A percentile compares a stretch with the other conserved stretches of the same genome.
phyloP scores from a whole-genome alignment of 2,329 filamentous ascomycete genomes.

The Monosporascus sp. region DNA sequence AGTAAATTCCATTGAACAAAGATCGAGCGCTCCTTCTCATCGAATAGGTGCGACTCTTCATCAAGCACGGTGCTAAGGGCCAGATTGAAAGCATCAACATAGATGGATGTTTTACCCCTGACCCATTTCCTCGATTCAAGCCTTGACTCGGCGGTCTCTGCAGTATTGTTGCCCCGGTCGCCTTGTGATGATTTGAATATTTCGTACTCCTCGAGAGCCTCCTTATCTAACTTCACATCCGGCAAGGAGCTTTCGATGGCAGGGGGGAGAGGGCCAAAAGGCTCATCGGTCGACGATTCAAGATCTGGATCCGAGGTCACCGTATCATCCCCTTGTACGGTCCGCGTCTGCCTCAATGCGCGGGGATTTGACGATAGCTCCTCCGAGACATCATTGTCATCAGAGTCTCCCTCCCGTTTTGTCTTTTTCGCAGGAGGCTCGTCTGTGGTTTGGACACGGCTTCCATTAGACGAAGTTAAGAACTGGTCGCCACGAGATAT shows the following conservation, averaged over 20 bases:
- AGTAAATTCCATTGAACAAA: slow-evolving; percentile 72
- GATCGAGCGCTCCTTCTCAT: slow-evolving; percentile 68
- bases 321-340: slow-evolving; percentile 9
- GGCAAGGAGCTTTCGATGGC: slow-evolving; percentile 70
- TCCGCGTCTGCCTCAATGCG: slow-evolving; percentile 10
- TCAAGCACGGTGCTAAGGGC: slow-evolving; percentile 84
- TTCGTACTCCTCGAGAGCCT: slow-evolving; percentile 78
- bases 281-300: slow-evolving; percentile 25
- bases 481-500: slow-evolving; percentile 6
- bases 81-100: slow-evolving; percentile 95
- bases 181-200: slow-evolving; percentile 55
- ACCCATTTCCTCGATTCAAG: slow-evolving; percentile 56
- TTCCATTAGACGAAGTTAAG: slow-evolving; percentile 4
- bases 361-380: slow-evolving; percentile 13
- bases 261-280: slow-evolving; percentile 38
- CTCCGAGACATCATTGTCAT: slow-evolving; percentile 27
- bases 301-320: slow-evolving; percentile 30
- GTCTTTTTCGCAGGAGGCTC: slow-evolving; percentile 31
- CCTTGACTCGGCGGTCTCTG: slow-evolving; percentile 34
- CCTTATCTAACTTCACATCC: slow-evolving; percentile 57
- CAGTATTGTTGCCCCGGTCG: slow-evolving; percentile 39
- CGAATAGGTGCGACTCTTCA: slow-evolving; percentile 84
- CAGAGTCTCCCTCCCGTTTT: slow-evolving; percentile 26
- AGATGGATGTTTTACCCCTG: slow-evolving; percentile 79
- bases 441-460: slow-evolving; percentile 1